Percentiles rank a stretch among this genome's conserved stretches.
These are phyloP conservation scores for Claviceps maximensis DNA, from an alignment of 2,329 filamentous ascomycete genomes.

Conservation along the genomic window DNA sequence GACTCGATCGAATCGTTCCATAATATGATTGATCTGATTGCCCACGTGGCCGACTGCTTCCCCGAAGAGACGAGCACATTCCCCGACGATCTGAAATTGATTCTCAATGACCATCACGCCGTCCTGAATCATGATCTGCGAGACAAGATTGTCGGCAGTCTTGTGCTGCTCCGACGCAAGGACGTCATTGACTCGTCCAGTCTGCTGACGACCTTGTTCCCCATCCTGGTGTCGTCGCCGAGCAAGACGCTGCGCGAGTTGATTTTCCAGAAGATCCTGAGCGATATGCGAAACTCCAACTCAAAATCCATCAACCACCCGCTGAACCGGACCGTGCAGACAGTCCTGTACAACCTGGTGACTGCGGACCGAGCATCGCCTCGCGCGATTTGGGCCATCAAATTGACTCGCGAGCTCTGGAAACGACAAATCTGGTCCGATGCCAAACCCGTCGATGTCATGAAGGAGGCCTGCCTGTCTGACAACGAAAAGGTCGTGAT, in stretches of 20 bases:
- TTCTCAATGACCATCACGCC: conserved; percentile 72
- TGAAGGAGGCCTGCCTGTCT: conserved; percentile 83
- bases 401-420: conserved; percentile 91
- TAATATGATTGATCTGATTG: conserved; percentile 85
- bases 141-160: conserved; percentile 85
- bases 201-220: conserved; percentile 84
- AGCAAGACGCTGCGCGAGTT: conserved; percentile 79
- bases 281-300: conserved; percentile 80
- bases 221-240: conserved; percentile 79
- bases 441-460: conserved; percentile 87
- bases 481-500: conserved; percentile 88
- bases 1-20: conserved; percentile 73
- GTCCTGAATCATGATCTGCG: conserved; percentile 71
- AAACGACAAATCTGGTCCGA: conserved; percentile 94
- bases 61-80: conserved; percentile 67
- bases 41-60: conserved; percentile 90
- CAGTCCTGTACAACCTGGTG: conserved; percentile 81
- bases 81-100: conserved; percentile 64
- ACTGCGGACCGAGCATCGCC: conserved; percentile 73
- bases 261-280: conserved; percentile 79
- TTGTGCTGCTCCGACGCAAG: conserved; percentile 80
- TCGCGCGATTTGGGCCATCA: conserved; percentile 90
- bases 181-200: conserved; percentile 77
- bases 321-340: conserved; percentile 86
- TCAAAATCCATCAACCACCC: conserved; percentile 80